phyloP scores from a whole-genome alignment of 176 grass and related monocot genomes.

The Triticum monococcum region DNA sequence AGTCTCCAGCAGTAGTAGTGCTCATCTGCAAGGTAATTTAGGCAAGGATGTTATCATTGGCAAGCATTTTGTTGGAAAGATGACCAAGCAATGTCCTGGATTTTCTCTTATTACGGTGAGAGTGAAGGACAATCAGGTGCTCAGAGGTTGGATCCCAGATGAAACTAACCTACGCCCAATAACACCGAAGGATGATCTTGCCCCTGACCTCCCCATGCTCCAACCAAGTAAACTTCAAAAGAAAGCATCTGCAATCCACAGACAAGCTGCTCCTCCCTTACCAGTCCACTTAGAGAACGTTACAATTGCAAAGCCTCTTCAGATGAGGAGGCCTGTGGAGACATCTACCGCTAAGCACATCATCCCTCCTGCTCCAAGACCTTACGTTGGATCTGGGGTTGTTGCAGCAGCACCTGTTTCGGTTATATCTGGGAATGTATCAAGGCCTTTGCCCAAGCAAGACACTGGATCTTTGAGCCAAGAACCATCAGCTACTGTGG shows the following conservation, averaged over 20 bases:
- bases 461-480: slow-evolving; percentile 6
- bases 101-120: slow-evolving; percentile 55
- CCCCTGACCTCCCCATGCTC: slow-evolving; percentile 43
- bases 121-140: slow-evolving; percentile 47
- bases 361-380: slow-evolving; percentile 18
- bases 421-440: slow-evolving; percentile 25
- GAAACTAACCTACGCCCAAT: slow-evolving; percentile 33
- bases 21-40: slow-evolving; percentile 15
- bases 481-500: slow-evolving; percentile 14
- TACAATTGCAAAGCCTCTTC: slow-evolving; percentile 56
- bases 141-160: slow-evolving; percentile 62
- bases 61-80: slow-evolving; percentile 47
- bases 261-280: slow-evolving; percentile 29
- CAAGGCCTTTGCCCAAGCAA: slow-evolving; percentile 12
- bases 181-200: slow-evolving; percentile 42
- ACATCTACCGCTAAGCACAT: slow-evolving; percentile 29
- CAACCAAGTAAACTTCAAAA: slow-evolving; percentile 33
- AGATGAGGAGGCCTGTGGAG: slow-evolving; percentile 54
- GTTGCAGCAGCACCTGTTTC: slow-evolving; percentile 43
- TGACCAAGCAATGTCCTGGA: slow-evolving; percentile 38
- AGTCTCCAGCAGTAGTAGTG: not conserved
- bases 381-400: slow-evolving; percentile 39
- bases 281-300: slow-evolving; percentile 44
- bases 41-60: slow-evolving; percentile 40
- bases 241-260: slow-evolving; percentile 36